A percentile compares a stretch with the other conserved stretches of the same genome.
These are phyloP conservation scores for Prunus campanulata DNA, from an alignment of 306 rosid species.

Conservation along the genomic window DNA sequence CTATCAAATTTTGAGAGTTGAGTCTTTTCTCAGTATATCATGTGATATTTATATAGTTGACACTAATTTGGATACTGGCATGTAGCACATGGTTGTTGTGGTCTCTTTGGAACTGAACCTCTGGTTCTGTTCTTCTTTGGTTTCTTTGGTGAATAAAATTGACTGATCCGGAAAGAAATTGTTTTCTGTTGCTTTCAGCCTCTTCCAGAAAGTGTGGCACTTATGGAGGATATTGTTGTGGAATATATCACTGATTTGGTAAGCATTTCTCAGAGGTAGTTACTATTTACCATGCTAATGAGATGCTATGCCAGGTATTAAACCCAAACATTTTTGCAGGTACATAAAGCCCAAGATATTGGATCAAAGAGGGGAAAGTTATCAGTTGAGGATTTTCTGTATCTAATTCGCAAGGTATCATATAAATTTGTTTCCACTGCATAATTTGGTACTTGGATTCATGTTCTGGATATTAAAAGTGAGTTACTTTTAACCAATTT, in stretches of 20 bases:
- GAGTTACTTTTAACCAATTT: not conserved
- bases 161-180: not conserved
- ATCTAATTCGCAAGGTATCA: constrained; percentile 84
- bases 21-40: not conserved
- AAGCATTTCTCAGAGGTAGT: constrained; percentile 11
- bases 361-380: constrained; percentile 91
- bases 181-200: constrained; percentile 48
- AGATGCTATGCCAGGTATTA: constrained; percentile 2
- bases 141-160: not conserved
- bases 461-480: not conserved
- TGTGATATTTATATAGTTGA: not conserved
- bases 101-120: not conserved
- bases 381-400: constrained; percentile 82
- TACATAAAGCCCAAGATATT: constrained; percentile 91
- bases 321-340: constrained; percentile 40
- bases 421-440: not conserved
- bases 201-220: constrained; percentile 85
- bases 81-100: not conserved
- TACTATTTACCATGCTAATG: not conserved
- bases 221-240: constrained; percentile 87
- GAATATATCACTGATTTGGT: constrained; percentile 89
- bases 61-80: not conserved
- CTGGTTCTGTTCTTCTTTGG: not conserved
- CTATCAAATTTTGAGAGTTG: not conserved
- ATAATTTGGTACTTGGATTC: not conserved